Conservation (phyloP, 108 stramenopile species). For the Cyclostephanos tholiformis region DNA sequence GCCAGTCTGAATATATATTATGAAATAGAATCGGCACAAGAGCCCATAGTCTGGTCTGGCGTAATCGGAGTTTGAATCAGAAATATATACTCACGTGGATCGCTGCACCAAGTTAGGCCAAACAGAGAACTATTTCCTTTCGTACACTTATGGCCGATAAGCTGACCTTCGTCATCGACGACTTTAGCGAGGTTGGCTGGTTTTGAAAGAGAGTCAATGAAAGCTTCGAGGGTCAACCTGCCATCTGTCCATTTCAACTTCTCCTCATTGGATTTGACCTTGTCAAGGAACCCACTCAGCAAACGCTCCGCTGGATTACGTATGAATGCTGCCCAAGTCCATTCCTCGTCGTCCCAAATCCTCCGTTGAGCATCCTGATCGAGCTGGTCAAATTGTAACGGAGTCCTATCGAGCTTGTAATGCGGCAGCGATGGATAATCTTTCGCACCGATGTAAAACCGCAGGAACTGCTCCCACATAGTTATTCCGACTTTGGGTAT, state of each 20-base stretch:
- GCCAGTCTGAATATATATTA: conserved; percentile 46
- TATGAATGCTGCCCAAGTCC: conserved; percentile 33
- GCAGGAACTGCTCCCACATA: conserved; percentile 45
- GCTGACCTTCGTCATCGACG: too few species aligned
- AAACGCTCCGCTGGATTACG: conserved; percentile 44
- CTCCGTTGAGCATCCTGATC: conserved; percentile 18
- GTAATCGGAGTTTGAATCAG: too few species aligned
- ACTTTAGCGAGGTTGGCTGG: conserved; percentile 8
- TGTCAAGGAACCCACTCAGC: conserved; percentile 36
- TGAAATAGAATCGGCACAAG: background rate
- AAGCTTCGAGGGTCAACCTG: conserved; percentile 46
- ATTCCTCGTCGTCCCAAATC: conserved; percentile 29
- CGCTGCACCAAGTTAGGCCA: conserved; percentile 45
- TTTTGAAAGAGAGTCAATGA: conserved; percentile 34
- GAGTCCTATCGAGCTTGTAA: conserved; percentile 42
- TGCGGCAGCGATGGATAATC: conserved; percentile 60
- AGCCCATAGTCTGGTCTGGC: background rate
- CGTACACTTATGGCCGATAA: background rate
- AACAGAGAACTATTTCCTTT: background rate
- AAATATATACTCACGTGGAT: conserved; percentile 42
- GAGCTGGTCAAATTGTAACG: conserved; percentile 38
- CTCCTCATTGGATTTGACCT: conserved; percentile 16
- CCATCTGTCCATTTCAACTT: conserved; percentile 6
- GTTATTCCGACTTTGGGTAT: conserved; percentile 59
- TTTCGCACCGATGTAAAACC: conserved; percentile 42